phyloP scores from a whole-genome alignment of 495 filamentous ascomycete genomes.

The Lepidopterella palustris region DNA sequence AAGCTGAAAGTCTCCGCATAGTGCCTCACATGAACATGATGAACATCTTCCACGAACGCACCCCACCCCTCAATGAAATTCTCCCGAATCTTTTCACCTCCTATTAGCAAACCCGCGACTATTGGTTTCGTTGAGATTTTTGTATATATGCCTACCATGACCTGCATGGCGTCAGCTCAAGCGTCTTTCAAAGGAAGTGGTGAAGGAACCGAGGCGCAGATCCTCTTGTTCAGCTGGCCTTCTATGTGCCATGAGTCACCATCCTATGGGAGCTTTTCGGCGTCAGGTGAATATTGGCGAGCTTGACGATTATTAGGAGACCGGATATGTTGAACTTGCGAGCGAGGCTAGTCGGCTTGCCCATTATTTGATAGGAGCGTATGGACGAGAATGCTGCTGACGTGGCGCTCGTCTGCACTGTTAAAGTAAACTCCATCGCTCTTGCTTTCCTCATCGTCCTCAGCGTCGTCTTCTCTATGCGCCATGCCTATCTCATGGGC shows the following conservation, averaged over 20 bases:
- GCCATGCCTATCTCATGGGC: slow-evolving; percentile 12
- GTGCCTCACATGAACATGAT: too few species aligned
- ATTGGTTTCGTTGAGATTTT: too few species aligned
- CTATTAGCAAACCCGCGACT: too few species aligned
- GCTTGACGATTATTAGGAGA: slow-evolving; percentile 58
- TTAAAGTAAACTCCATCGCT: slow-evolving; percentile 17
- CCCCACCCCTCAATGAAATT: too few species aligned
- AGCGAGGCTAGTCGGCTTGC: slow-evolving; percentile 24
- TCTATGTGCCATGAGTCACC: slow-evolving; percentile 44
- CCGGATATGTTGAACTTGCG: slow-evolving; percentile 32
- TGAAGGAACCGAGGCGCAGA: slow-evolving; percentile 31
- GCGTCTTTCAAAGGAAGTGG: too few species aligned
- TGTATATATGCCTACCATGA: too few species aligned
- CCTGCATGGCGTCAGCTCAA: too few species aligned
- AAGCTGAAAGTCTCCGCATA: too few species aligned
- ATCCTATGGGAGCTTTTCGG: slow-evolving; percentile 47
- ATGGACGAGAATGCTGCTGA: slow-evolving; percentile 22
- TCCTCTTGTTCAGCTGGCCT: slow-evolving; percentile 35
- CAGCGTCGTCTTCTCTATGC: slow-evolving; percentile 19
- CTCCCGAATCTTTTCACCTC: too few species aligned
- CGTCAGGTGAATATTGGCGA: slow-evolving; percentile 55
- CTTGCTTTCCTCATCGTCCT: slow-evolving; percentile 16
- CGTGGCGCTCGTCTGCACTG: slow-evolving; percentile 7
- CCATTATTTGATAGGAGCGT: slow-evolving; percentile 24
- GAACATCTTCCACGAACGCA: too few species aligned